Conservation (phyloP, 2,329 filamentous ascomycete genomes). For the Colletotrichum ledebouriae region DNA sequence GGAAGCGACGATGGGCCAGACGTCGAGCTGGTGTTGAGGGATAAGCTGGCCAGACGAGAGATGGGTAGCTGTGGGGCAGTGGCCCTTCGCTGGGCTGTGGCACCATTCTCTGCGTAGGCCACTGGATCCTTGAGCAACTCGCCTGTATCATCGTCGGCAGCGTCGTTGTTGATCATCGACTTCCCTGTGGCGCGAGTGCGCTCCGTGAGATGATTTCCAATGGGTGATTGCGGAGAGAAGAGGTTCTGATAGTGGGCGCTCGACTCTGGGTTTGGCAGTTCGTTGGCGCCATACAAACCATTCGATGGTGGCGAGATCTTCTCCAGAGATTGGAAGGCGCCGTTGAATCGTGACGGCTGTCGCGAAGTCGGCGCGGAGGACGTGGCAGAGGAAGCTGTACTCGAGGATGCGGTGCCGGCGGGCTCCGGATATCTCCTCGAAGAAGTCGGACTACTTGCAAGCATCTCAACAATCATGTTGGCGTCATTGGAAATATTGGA, state of each 20-base stretch:
- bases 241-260: constrained; percentile 70
- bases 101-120: constrained; percentile 79
- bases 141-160: constrained; percentile 76
- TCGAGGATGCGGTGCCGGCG: constrained; percentile 45
- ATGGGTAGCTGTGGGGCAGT: constrained; percentile 81
- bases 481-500: constrained; percentile 64
- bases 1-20: constrained; percentile 66
- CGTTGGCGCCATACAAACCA: constrained; percentile 64
- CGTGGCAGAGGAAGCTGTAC: constrained; percentile 56
- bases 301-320: constrained; percentile 73
- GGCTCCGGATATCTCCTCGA: constrained; percentile 48
- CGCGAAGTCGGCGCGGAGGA: constrained; percentile 62
- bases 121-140: constrained; percentile 80
- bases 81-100: constrained; percentile 68
- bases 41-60: constrained; percentile 76
- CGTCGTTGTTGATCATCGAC: constrained; percentile 75
- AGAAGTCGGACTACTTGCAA: constrained; percentile 56
- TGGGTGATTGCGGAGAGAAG: constrained; percentile 81
- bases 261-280: constrained; percentile 70
- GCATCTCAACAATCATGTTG: constrained; percentile 70
- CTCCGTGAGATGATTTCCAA: constrained; percentile 77
- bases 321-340: constrained; percentile 72
- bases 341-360: constrained; percentile 70
- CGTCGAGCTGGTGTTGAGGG: constrained; percentile 74
- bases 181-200: constrained; percentile 74